These are phyloP conservation scores for Wickerhamomyces pijperi DNA, from an alignment of 805 yeast genomes.

Conservation along the genomic window DNA sequence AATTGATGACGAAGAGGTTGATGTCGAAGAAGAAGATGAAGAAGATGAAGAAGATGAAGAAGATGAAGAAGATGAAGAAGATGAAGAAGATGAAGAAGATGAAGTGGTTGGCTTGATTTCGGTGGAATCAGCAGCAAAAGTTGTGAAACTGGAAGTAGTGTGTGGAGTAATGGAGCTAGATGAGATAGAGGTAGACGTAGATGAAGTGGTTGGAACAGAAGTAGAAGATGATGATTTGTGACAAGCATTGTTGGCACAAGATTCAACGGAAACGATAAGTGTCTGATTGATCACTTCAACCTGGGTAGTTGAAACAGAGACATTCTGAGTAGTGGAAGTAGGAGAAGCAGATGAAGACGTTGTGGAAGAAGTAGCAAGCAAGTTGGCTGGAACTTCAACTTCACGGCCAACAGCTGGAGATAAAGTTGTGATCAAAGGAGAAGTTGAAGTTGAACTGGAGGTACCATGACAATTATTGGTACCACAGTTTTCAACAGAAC, in stretches of 20 bases:
- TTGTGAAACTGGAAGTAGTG: too few relatives aligned
- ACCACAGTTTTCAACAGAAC: neutral
- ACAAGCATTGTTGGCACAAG: neutral
- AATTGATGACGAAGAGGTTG: too few relatives aligned
- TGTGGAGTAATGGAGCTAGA: too few relatives aligned
- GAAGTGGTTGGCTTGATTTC: neutral
- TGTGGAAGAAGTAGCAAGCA: neutral
- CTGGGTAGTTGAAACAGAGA: neutral
- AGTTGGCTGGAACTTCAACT: too few relatives aligned
- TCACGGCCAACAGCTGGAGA: neutral
- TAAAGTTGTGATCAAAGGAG: neutral
- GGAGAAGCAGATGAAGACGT: neutral
- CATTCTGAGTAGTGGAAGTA: neutral
- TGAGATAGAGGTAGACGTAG: too few relatives aligned
- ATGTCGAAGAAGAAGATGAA: too few relatives aligned
- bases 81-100: too few relatives aligned
- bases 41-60: too few relatives aligned
- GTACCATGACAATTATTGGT: neutral
- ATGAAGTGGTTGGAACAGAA: too few relatives aligned
- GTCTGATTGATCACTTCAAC: neutral
- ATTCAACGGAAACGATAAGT: neutral
- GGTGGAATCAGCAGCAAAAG: neutral
- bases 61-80: too few relatives aligned
- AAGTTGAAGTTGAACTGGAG: too few relatives aligned
- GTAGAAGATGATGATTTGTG: neutral